Conservation (phyloP, 345 rosid species). For the Sapria himalayana region DNA sequence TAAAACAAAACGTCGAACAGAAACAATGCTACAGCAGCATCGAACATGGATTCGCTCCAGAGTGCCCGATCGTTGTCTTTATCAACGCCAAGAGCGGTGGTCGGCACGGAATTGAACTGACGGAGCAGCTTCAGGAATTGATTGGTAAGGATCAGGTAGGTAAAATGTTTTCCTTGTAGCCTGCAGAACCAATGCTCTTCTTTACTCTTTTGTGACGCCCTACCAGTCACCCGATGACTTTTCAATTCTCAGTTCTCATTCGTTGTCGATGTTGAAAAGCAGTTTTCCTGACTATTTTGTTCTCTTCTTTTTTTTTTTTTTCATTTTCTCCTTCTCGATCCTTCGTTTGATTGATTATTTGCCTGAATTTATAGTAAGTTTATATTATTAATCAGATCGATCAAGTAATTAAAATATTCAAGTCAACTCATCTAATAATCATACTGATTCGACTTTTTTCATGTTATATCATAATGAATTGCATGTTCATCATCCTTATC, state of each 20-base stretch:
- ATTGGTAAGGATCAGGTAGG: slow-evolving; percentile 64
- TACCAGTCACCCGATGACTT: no score
- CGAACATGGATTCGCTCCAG: slow-evolving; percentile 16
- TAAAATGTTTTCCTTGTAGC: neutral
- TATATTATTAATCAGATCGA: no score
- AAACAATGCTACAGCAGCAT: slow-evolving; percentile 11
- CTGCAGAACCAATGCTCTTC: no score
- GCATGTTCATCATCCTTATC: no score
- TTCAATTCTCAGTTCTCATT: neutral
- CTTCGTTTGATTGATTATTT: no score
- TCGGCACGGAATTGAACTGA: slow-evolving; percentile 54
- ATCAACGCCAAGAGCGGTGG: slow-evolving; percentile 78
- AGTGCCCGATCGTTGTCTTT: slow-evolving; percentile 61
- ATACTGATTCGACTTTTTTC: neutral
- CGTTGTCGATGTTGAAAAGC: neutral
- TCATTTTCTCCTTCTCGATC: neutral
- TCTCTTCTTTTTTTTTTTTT: neutral
- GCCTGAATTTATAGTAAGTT: no score
- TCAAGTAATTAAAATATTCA: no score
- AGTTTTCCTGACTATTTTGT: neutral
- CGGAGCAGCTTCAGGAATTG: slow-evolving; percentile 44
- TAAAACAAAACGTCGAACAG: slow-evolving; percentile 30
- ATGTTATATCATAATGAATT: no score
- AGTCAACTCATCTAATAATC: no score
- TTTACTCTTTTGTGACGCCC: neutral